Evolutionary conservation across 495 filamentous ascomycete species (phyloP), one percentile per base, ranked within the genome.

Genomic region (Glonium stellatum): DNA sequence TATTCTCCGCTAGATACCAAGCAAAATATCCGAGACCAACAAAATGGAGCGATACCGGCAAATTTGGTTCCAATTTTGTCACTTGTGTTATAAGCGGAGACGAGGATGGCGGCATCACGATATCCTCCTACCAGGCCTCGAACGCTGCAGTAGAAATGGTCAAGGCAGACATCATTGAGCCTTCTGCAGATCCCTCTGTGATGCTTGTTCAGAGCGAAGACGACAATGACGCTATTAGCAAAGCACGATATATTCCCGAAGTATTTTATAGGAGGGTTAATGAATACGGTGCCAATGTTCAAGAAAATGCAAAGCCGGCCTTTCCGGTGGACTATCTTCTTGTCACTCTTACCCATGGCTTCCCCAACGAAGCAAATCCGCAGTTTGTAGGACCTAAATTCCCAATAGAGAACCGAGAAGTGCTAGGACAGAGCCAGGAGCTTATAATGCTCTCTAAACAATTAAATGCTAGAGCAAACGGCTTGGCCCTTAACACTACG

Each of bases 141-240:
- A 93, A 97, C 58, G 85, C 92, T 18, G 90, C 91, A 0, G 90
- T 96, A 34, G 93, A 99, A 70, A 99, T 99, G 93, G 88, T 95
- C 8, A 79, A 88, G 61, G 92, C 93, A 15, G 89, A 97, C 66
- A 95, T 99, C 64, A 80, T 97, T 57, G 93, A 99, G 66, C 89
- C 93, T 2, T 97, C 88, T 5, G 91, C 93, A 19, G 93, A 97
- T 58, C 93, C 93, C 3, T 81, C 78, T 8, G 85, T 92, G 48
- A 97, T 99, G 93, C 82, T 99, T 37, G 92, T 99, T 12, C 90
- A 89, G 58, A 87, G 87, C 27, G 93, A 96, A 70, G 89, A 96
- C 50, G 88, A 90, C 65, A 88, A 92, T 37, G 87, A 92, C 55
- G 82, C 61, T 79, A 57, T 76, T 74, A 27, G 75, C 73, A 84